Evolutionary conservation across 352 stramenopile genomes (phyloP).

Genomic region (Globisporangium parvum): DNA sequence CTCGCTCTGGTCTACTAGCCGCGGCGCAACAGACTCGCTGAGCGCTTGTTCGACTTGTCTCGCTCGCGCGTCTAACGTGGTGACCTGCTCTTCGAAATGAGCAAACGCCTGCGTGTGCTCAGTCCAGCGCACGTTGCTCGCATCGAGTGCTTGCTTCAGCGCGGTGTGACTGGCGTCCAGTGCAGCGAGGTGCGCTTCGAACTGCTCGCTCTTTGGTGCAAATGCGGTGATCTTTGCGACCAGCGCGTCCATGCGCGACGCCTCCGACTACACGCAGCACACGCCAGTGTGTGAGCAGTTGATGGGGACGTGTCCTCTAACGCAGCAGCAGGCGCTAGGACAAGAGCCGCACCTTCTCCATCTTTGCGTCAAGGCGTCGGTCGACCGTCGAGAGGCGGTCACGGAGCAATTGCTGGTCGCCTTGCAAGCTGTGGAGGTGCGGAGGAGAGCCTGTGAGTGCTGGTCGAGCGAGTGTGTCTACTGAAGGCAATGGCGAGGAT

Average conservation of each 20-base stretch:
- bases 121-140: not conserved
- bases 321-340: not conserved
- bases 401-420: constrained; percentile 38
- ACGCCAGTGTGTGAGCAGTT: not conserved
- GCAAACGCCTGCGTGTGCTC: not conserved
- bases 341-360: constrained; percentile 49
- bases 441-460: too few relatives aligned
- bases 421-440: constrained; percentile 32
- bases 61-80: not conserved
- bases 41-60: not conserved
- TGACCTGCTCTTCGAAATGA: not conserved
- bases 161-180: constrained; percentile 14
- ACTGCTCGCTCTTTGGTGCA: constrained; percentile 25
- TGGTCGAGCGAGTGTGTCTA: too few relatives aligned
- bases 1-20: constrained; percentile 1
- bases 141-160: not conserved
- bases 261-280: constrained; percentile 28
- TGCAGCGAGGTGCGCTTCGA: constrained; percentile 20
- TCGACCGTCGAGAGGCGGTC: constrained; percentile 37
- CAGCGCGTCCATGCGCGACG: constrained; percentile 34
- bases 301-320: not conserved
- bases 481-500: not conserved
- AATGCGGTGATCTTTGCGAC: constrained; percentile 55
- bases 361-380: constrained; percentile 35
- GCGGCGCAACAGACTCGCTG: not conserved